Base-by-base conservation (phyloP, 805 yeast genomes). In the Cyberlindnera maritima region DNA sequence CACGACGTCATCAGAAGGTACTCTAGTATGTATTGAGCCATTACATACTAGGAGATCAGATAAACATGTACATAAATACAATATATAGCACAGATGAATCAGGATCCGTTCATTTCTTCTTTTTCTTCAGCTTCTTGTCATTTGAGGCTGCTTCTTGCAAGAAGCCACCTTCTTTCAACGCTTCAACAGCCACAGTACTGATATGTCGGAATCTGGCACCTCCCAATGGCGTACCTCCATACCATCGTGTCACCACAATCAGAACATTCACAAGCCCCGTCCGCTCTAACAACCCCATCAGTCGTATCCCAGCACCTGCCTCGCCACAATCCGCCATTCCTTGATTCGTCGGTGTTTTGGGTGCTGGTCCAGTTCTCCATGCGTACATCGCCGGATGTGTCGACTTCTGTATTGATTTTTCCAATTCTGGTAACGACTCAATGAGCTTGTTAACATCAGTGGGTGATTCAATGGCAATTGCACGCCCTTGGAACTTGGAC, bases 241-340 rank as follows among this genome's bases (percentile, higher is more conserved):
- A 85, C 96, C 95, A 87, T 49, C 96, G 61, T 0, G 87, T 77
- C 0, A 85, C 94, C 23, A 87, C 80, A 1, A 87, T 75, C 15
- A 87, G 56, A 0, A 81, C 75, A 58, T 85, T 82, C 4, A 72
- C 63, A 12, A 80, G 44, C 33, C 75, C 65, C 7, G 76, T 61
- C 26, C 78, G 64, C 18, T 77, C 79, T 17, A 86, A 52, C 3
- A 85, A 59, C 11, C 79, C 77, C 46, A 85, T 58, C 10, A 88
- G 53, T 48, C 84, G 64, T 14, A 70, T 60, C 0, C 94, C 96
- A 0, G 91, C 85, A 1, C 90, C 91, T 6, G 78, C 72, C 58
- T 88, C 96, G 0, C 91, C 90, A 58, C 81, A 72, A 61, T 88
- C 95, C 40, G 72, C 64, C 47, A 69, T 75, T 2, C 91, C 92